Base-by-base conservation (phyloP, 495 filamentous ascomycete species). In the Aspergillus indologenus region DNA sequence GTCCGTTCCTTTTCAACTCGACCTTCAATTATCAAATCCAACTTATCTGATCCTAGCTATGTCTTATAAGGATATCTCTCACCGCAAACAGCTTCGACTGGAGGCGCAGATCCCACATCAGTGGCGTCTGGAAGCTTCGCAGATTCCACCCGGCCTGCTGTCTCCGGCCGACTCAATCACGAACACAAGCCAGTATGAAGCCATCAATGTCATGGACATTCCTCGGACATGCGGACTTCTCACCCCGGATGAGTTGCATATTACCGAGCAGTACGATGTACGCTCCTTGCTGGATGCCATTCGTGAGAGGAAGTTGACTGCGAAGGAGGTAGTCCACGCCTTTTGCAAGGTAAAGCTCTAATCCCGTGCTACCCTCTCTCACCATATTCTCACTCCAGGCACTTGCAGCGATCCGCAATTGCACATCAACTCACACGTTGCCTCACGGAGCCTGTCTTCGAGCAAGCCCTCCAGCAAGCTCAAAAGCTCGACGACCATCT, bases 391-490 rank as follows among this genome's bases (percentile, higher is more conserved):
- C 51, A 64, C 14, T 20, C 45, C 14, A 14, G 3, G 8, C 24
- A 42, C 3, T 46, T 4, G 1, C 70, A 85, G 72, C 71, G 80
- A 60, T 83, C 85, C 11, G 79, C 83, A 0, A 74, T 87, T 24
- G 77, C 85, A 15, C 84, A 87, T 14, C 85, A 88, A 67, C 61
- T 86, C 20, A 83, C 76, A 23, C 84, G 87, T 63, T 89, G 87
- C 61, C 69, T 89, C 5, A 85, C 82, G 3, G 87, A 91, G 53
- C 84, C 85, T 40, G 80, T 88, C 54, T 89, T 89, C 61, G 76
- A 81, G 23, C 66, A 76, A 12, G 88, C 87, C 3, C 66, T 89
- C 9, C 68, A 71, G 21, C 76, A 81, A 15, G 87, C 87, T n/a
- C 70, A 69, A 6, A 68, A 76, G 29, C 78, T 90, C 15, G 88